These are phyloP conservation scores for Emericellopsis cladophorae DNA, from an alignment of 2,329 filamentous ascomycete genomes.

Conservation along the genomic window DNA sequence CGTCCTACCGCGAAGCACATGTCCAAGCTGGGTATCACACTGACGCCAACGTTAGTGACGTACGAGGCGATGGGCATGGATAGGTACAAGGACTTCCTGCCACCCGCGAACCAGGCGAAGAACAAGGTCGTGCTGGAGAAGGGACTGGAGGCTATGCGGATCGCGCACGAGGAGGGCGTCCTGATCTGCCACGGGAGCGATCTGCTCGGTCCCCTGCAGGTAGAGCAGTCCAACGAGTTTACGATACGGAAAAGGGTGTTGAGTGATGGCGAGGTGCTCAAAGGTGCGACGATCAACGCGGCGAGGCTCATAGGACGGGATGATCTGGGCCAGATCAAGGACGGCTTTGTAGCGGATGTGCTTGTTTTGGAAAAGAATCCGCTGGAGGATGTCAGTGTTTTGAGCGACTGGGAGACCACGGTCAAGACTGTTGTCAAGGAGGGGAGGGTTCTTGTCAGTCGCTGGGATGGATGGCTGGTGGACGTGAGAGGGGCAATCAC, in stretches of 20 bases:
- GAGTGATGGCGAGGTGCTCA: conserved; percentile 11
- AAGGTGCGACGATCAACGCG: conserved; percentile 28
- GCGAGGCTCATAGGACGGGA: conserved; percentile 34
- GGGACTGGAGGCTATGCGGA: conserved; percentile 30
- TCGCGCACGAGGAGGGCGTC: conserved; percentile 37
- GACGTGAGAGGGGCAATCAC: conserved; percentile 1
- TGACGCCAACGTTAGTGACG: conserved; percentile 41
- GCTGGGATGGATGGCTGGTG: conserved; percentile 8
- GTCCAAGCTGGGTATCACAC: conserved; percentile 30
- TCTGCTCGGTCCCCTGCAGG: conserved; percentile 16
- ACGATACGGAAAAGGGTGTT: conserved; percentile 12
- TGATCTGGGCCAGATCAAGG: conserved; percentile 33
- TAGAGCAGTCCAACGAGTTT: conserved; percentile 19
- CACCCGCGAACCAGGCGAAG: conserved; percentile 26
- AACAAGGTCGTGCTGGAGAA: conserved; percentile 33
- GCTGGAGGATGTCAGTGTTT: conserved; percentile 37
- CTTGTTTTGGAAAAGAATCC: conserved; percentile 39
- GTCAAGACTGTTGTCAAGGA: conserved; percentile 42
- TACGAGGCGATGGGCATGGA: conserved; percentile 34
- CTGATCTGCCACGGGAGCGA: conserved; percentile 41
- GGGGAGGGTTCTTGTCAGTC: conserved; percentile 21
- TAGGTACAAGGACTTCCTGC: conserved; percentile 28
- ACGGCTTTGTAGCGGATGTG: conserved; percentile 38
- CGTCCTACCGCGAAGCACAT: conserved; percentile 31
- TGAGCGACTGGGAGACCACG: conserved; percentile 32